Percentiles rank a stretch among this genome's conserved stretches.
Evolutionary conservation across 495 filamentous ascomycete species (phyloP).

Genomic region (Penicillium macrosclerotiorum): DNA sequence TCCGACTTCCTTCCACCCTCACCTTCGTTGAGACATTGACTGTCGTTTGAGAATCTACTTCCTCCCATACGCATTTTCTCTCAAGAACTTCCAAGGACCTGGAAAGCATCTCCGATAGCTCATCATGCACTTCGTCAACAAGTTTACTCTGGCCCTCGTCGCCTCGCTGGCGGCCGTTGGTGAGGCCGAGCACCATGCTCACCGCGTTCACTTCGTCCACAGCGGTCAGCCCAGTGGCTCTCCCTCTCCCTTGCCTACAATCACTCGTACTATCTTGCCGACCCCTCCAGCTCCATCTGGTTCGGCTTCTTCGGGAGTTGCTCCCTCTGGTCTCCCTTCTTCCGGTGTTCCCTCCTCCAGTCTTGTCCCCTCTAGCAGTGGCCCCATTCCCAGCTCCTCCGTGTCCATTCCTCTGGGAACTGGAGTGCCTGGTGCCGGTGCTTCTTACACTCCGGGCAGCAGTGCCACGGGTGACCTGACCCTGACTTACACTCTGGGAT

Average conservation of each 20-base stretch:
- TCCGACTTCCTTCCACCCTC: constrained; percentile 1
- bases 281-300: constrained; percentile 3
- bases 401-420: constrained; percentile 8
- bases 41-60: constrained; percentile 13
- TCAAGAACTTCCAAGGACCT: no score
- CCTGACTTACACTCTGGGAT: constrained; percentile 59
- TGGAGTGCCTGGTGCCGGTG: constrained; percentile 3
- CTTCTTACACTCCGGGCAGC: constrained; percentile 1
- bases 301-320: not conserved
- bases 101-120: no score
- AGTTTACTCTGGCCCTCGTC: constrained; percentile 46
- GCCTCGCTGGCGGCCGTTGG: constrained; percentile 46
- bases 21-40: constrained; percentile 25
- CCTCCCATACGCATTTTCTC: no score
- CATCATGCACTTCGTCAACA: constrained; percentile 46
- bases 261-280: constrained; percentile 11
- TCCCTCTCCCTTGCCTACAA: constrained; percentile 8
- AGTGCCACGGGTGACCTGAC: constrained; percentile 40
- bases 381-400: constrained; percentile 2
- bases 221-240: constrained; percentile 15
- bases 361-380: constrained; percentile 12
- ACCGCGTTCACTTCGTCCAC: constrained; percentile 32
- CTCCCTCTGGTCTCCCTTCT: not conserved
- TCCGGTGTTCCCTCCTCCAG: constrained; percentile 17
- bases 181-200: constrained; percentile 39